These are phyloP conservation scores for Gossypium davidsonii DNA, from an alignment of 441 rosid genomes.

Conservation along the genomic window DNA sequence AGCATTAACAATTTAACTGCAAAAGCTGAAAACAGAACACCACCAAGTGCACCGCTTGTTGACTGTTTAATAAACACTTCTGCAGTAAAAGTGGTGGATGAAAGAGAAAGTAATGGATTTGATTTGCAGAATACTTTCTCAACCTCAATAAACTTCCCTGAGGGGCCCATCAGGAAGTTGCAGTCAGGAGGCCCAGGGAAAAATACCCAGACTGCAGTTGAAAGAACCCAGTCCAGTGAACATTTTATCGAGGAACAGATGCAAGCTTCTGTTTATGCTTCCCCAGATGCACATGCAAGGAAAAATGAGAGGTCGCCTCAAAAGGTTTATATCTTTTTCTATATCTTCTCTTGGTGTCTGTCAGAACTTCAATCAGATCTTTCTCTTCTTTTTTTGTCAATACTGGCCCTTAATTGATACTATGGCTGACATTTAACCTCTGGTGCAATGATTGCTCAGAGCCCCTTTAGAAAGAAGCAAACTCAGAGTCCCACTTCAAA, in stretches of 20 bases:
- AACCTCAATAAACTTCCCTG: slow-evolving; percentile 14
- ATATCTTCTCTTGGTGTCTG: slow-evolving; percentile 9
- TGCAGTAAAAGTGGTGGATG: slow-evolving; percentile 20
- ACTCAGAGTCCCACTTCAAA: slow-evolving; percentile 27
- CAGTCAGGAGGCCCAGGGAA: slow-evolving; percentile 23
- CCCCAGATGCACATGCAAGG: slow-evolving; percentile 23
- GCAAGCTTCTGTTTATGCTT: slow-evolving; percentile 32
- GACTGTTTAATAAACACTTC: slow-evolving; percentile 16
- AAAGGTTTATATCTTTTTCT: slow-evolving; percentile 34
- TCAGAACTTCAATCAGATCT: neutral
- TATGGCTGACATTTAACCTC: slow-evolving; percentile 16
- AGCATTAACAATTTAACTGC: slow-evolving; percentile 21
- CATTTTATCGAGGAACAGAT: slow-evolving; percentile 27
- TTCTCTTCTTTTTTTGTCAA: slow-evolving; percentile 11
- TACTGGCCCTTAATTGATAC: slow-evolving; percentile 16
- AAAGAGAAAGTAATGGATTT: slow-evolving; percentile 12
- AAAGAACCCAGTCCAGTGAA: slow-evolving; percentile 20
- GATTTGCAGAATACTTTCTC: slow-evolving; percentile 22
- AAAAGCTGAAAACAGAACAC: slow-evolving; percentile 15
- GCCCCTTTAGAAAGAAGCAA: slow-evolving; percentile 20
- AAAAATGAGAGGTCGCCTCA: slow-evolving; percentile 23
- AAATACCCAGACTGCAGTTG: slow-evolving; percentile 24
- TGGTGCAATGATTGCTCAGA: slow-evolving; percentile 27
- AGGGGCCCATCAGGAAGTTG: slow-evolving; percentile 12
- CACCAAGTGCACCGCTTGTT: slow-evolving; percentile 16